Conservation (phyloP, 2,329 filamentous ascomycete species). For the Peltaster fructicola region DNA sequence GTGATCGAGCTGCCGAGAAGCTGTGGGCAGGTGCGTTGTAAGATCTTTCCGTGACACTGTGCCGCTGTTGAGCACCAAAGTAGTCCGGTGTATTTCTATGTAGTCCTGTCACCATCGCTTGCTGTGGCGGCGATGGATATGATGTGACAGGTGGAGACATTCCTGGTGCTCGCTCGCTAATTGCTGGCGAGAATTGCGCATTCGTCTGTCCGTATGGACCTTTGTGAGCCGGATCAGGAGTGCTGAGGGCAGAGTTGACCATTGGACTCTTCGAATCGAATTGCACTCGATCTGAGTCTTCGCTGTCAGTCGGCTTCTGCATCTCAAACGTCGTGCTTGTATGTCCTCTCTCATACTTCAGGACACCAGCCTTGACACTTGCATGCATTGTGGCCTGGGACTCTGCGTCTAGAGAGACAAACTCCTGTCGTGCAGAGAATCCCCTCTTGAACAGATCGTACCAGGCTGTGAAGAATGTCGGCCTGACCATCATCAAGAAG, state of each 20-base stretch:
- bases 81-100: slow-evolving; percentile 6
- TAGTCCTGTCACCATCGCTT: slow-evolving; percentile 2
- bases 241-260: background rate
- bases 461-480: slow-evolving; percentile 79
- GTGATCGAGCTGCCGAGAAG: slow-evolving; percentile 25
- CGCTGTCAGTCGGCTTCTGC: slow-evolving; percentile 10
- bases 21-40: slow-evolving; percentile 23
- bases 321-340: slow-evolving; percentile 18
- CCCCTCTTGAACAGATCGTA: slow-evolving; percentile 39
- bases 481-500: slow-evolving; percentile 62
- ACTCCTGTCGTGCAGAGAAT: slow-evolving; percentile 49
- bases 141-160: slow-evolving; percentile 1
- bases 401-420: slow-evolving; percentile 66
- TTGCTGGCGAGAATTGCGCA: slow-evolving; percentile 20
- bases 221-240: too few species aligned
- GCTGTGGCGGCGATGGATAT: slow-evolving; percentile 2
- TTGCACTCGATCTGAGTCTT: slow-evolving; percentile 4
- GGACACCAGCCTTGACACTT: too few species aligned
- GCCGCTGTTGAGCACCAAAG: slow-evolving; percentile 9
- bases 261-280: slow-evolving; percentile 1
- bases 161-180: too few species aligned
- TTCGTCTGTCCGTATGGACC: slow-evolving; percentile 9
- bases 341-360: slow-evolving; percentile 12
- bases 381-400: slow-evolving; percentile 8
- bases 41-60: slow-evolving; percentile 15